Base-by-base conservation (phyloP, 164 flowering plant genomes). In the Houttuynia cordata region DNA sequence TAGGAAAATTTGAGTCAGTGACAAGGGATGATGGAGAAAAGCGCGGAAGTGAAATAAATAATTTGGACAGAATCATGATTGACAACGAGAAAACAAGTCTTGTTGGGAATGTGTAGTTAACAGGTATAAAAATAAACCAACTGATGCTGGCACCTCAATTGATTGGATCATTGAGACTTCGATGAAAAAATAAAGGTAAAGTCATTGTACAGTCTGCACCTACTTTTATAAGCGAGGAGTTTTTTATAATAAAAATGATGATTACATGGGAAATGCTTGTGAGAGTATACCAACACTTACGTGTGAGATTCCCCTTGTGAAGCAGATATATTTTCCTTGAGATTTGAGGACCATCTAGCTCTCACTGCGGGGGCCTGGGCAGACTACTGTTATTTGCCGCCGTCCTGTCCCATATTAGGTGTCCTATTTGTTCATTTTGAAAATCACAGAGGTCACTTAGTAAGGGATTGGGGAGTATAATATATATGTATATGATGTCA, bases 121-220 rank as follows among this genome's bases (percentile, higher is more conserved):
- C 96, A 21, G 96, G 96, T 57, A 81, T 93, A 60, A 90, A 83
- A 68, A 72, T 93, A 62, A 93, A 93, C 75, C 99, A 93, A 63
- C 73, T 93, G 79, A 81, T 83, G 82, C 68, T 93, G 62, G 97
- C 95, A 64, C 99, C 99, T 56, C 91, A 93, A 72, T 71, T 93
- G 76, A 82, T 67, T 72, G 99, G 99, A 65, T 68, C 64, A 1
- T 69, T 93, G 71, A 83, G 73, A 90, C 62, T 84, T 95, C 24
- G 79, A 57, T 53, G 79, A 74, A 21, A 71, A 71, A 62, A 69
- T 93, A 58, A 90, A 93, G 96, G 99, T 91, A 76, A 50, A 24
- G 6, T 30, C 6, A 30, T 30, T 30, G 37, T 30, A 30, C 6
- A 30, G 6, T 30, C 37, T 30, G 37, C 37, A 30, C 2, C 37